Base-by-base conservation (phyloP, 352 stramenopile genomes). In the Blastocystis sp. region DNA sequence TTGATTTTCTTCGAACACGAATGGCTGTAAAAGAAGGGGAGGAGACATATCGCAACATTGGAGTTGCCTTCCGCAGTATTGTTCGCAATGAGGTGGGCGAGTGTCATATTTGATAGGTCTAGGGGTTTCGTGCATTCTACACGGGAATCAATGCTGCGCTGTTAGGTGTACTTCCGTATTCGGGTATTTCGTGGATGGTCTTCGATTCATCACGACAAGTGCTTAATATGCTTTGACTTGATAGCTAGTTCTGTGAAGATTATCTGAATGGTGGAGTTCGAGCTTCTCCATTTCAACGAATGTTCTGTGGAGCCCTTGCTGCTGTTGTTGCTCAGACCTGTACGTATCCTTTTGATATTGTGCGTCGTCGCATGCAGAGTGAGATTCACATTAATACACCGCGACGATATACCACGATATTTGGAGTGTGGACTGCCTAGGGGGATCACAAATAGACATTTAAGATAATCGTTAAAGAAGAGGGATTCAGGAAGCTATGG, bases 261-360 rank as follows among this genome's bases (percentile, higher is more conserved):
- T 64, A 90, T 33, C 64, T 92, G 5, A 93, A 88, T 24, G 90
- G 89, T 27, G 68, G 69, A 30, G 66, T 91, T 73, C 92, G 95
- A 68, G 91, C 94, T 22, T 93, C 91, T 24, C 94, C 92, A 0
- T 90, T 94, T 22, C 92, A 96, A 89, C 92, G 93, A 64, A 91
- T 96, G 90, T 87, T 92, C 73, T 96, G 93, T 84, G 94, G 94
- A 40, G 94, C 92, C 4, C 84, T 96, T 40, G 93, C 93, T 15
- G 94, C 94, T 42, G 88, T 96, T 19, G 91, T 96, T 73, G 94
- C 94, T 51, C 94, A 97, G 91, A 94, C 92, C 1, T 90, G 93
- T 22, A 94, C 93, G 2, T 97, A 96, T 91, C 94, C 94, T 17
- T 89, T 96, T 17, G 94, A 97, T 75, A 93, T 96, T 5, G 94